Base-by-base conservation (phyloP, 2,329 filamentous ascomycete species). In the Hypoxylon rubiginosum region DNA sequence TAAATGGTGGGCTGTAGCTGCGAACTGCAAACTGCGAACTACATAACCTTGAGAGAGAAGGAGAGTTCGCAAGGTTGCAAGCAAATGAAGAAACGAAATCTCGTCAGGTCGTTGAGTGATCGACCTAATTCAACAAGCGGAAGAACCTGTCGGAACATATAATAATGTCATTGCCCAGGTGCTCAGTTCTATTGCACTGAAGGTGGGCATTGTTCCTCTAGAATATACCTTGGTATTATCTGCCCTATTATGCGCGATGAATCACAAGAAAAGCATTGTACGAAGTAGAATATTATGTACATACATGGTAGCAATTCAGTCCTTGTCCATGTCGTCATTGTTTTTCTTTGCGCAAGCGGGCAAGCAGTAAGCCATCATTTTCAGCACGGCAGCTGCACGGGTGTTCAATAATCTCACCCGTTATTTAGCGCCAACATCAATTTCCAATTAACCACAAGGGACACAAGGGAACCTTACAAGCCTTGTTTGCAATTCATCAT, bases 281-380 rank as follows among this genome's bases (percentile, higher is more conserved):
- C n/a, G 43, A 6, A 46, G 19, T 17, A 53, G 19, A 53, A 53
- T 15, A 28, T 24, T 53, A 53, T 53, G 48, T 50, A 61, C n/a
- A n/a, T n/a, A n/a, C n/a, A n/a, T n/a, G n/a, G n/a, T n/a, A n/a
- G n/a, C n/a, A n/a, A n/a, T n/a, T n/a, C n/a, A n/a, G n/a, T n/a
- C n/a, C 28, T 34, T 57, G 54, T 60, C 41, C 46, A 68, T 68
- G 65, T 65, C 65, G 65, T 68, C 65, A 68, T 68, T 65, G 62
- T 67, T 36, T 53, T 53, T 54, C 54, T 55, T n/a, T n/a, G n/a
- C 53, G 45, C 57, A 64, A 58, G 54, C 34, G 4, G 28, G 28
- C 28, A 4, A 9, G 28, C 28, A 4, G 9, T 9, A 30, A 34
- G 32, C 32, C 32, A 34, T 34, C 32, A 15, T 36, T 15, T 36